Evolutionary conservation across 2,329 filamentous ascomycete genomes (phyloP).

Genomic region (Cladophialophora carrionii): DNA sequence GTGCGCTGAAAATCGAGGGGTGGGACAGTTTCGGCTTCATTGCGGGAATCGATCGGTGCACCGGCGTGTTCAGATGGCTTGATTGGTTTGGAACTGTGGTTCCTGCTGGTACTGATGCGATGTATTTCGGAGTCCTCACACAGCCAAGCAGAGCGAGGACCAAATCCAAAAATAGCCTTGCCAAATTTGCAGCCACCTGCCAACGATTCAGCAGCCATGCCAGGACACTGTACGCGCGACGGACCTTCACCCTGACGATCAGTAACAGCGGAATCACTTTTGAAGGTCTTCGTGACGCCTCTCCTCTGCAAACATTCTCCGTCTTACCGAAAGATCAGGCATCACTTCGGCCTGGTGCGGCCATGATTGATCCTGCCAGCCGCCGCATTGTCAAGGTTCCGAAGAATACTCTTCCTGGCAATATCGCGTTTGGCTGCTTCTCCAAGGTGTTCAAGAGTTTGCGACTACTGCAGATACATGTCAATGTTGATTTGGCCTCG

Average conservation of each 20-base stretch:
- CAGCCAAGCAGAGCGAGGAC: neutral
- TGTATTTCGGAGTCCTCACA: neutral
- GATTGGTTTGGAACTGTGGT: neutral
- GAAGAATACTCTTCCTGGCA: neutral
- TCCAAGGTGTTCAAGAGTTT: neutral
- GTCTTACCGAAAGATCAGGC: neutral
- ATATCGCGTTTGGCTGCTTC: neutral
- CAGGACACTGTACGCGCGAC: neutral
- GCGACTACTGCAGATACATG: neutral
- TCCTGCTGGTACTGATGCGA: too few species aligned
- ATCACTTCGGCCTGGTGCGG: neutral
- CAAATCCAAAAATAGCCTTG: neutral
- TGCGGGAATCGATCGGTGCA: neutral
- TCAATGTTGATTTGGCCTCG: neutral
- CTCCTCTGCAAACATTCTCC: neutral
- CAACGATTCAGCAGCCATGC: neutral
- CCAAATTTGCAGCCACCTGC: conserved; percentile 2
- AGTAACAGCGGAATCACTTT: conserved; percentile 1
- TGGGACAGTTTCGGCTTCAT: neutral
- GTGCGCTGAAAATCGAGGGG: neutral
- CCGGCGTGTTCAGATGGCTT: neutral
- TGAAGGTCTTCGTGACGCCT: neutral
- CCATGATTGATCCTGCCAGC: neutral
- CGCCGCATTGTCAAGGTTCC: neutral
- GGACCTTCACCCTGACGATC: neutral